These are phyloP conservation scores for Pelargonium cotyledonis DNA, from an alignment of 441 rosid genomes.

Conservation along the genomic window DNA sequence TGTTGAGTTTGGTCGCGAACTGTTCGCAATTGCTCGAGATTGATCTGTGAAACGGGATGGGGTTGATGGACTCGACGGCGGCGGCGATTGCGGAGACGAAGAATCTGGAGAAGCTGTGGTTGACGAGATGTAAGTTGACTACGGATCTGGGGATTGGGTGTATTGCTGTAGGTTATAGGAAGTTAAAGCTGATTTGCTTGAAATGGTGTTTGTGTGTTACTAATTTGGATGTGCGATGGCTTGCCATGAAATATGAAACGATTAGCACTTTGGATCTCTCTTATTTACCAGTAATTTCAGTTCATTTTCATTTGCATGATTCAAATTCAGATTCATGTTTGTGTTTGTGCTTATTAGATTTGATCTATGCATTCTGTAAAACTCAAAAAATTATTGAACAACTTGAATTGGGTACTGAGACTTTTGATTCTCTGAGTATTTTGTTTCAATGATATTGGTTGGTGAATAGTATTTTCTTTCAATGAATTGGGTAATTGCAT, in stretches of 20 bases:
- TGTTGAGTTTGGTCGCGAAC: slow-evolving; percentile 19
- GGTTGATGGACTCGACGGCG: slow-evolving; percentile 24
- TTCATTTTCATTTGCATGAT: too few relatives aligned
- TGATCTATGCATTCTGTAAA: too few relatives aligned
- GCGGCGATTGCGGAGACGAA: slow-evolving; percentile 30
- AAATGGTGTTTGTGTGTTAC: slow-evolving; percentile 30
- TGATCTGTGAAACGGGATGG: slow-evolving; percentile 24
- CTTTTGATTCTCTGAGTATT: too few relatives aligned
- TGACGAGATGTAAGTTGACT: slow-evolving; percentile 30
- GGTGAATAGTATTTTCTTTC: too few relatives aligned
- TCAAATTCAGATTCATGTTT: too few relatives aligned
- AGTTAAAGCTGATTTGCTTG: slow-evolving; percentile 25
- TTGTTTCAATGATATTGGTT: too few relatives aligned
- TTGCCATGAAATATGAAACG: slow-evolving; percentile 29
- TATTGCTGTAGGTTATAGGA: slow-evolving; percentile 32
- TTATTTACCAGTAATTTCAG: slow-evolving; percentile 24
- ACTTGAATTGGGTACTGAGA: too few relatives aligned
- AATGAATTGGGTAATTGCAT: too few relatives aligned
- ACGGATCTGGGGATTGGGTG: slow-evolving; percentile 35
- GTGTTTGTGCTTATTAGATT: too few relatives aligned
- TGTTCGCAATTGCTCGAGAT: slow-evolving; percentile 25
- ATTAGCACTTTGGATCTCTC: slow-evolving; percentile 30
- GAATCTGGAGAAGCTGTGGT: slow-evolving; percentile 30
- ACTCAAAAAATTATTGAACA: too few relatives aligned
- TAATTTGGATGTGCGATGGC: slow-evolving; percentile 29